Percentiles rank a stretch among this genome's conserved stretches.
These are phyloP conservation scores for Nitzschia putrida DNA, from an alignment of 108 stramenopile genomes.

Conservation along the genomic window DNA sequence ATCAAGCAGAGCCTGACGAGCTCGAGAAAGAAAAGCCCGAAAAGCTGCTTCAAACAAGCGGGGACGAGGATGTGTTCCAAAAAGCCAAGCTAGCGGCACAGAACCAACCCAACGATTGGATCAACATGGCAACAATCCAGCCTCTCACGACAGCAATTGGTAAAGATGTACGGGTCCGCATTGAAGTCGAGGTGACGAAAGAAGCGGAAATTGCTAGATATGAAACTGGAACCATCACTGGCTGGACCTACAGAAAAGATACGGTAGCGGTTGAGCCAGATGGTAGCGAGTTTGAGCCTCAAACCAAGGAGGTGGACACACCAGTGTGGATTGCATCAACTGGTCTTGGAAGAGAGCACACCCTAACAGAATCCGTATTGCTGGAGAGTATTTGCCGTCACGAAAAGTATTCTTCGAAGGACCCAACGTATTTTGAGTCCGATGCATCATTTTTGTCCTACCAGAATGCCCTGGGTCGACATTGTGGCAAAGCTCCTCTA, in stretches of 20 bases:
- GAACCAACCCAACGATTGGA: background rate
- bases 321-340: conserved; percentile 56
- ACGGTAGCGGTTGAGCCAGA: conserved; percentile 31
- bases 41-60: conserved; percentile 20
- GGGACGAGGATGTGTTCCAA: conserved; percentile 37
- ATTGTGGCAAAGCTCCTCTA: conserved; percentile 71
- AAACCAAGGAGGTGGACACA: conserved; percentile 27
- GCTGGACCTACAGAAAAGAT: conserved; percentile 59
- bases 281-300: conserved; percentile 33
- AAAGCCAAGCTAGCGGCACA: conserved; percentile 24
- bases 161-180: conserved; percentile 60
- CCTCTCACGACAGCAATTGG: conserved; percentile 66
- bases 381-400: conserved; percentile 65
- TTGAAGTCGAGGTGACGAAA: conserved; percentile 53
- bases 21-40: conserved; percentile 27
- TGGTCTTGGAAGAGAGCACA: conserved; percentile 55
- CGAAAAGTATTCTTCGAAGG: conserved; percentile 52
- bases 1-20: conserved; percentile 22
- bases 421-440: conserved; percentile 67
- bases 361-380: conserved; percentile 51
- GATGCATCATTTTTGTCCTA: conserved; percentile 75
- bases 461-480: conserved; percentile 70
- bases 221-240: conserved; percentile 59
- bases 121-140: conserved; percentile 30
- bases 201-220: conserved; percentile 67